Base-by-base conservation (phyloP, 179 eudicot genomes). In the Actinidia arguta region DNA sequence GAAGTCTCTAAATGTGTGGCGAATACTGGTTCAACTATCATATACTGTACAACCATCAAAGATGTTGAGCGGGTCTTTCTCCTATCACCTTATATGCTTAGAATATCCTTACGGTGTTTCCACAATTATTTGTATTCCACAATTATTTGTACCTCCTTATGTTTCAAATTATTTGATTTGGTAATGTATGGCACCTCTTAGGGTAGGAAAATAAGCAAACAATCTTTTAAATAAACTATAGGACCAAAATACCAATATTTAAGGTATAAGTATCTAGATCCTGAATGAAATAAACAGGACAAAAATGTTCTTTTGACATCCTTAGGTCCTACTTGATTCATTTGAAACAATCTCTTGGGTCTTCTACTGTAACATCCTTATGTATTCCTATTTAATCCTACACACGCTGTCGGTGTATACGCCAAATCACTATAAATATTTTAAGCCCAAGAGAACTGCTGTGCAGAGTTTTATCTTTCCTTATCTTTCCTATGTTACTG, bases 21-120 rank as follows among this genome's bases (percentile, higher is more conserved):
- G 25, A 87, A 81, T 84, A 82, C 89, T 85, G 91, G 88, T 73
- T 93, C 98, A 69, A 91, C 96, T 22, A 94, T 94, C 79, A 86
- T 94, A 81, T 94, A 94, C 80, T 94, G 98, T 85, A 91, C 93
- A 64, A 94, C 94, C n/a, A 75, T 94, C 71, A 94, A 88, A 89
- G 98, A 94, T 86, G 92, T 85, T 81, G 90, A 94, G 85, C 90
- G 91, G 97, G 98, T 90, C 39, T 80, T 59, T 82, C 51, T 75
- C 44, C 66, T 59, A 51, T 46, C 4, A 5, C 72, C 25, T n/a
- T 55, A 31, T 13, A 10, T 72, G 18, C 42, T 31, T 31, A 69
- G 36, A 11, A 62, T 31, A 69, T 63, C 54, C n/a, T 36, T 59
- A 18, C 68, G 36, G 22, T 50, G 18, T 50, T 27, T 69, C 36